Base-by-base conservation (phyloP, 192 early-diverging fungal genomes). In the Podila minutissima region DNA sequence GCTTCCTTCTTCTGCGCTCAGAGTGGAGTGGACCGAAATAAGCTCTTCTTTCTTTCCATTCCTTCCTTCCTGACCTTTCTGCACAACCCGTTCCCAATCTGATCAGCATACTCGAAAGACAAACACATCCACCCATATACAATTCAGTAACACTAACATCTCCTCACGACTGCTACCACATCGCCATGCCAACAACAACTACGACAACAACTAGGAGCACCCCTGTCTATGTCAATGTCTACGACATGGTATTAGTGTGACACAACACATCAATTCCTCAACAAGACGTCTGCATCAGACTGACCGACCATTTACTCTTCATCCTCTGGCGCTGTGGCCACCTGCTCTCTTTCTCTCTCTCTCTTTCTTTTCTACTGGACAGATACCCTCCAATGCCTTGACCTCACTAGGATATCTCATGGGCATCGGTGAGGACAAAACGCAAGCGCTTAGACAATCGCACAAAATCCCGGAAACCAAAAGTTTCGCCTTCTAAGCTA, bases 181-280 rank as follows among this genome's bases (percentile, higher is more conserved):
- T 49, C 53, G 38, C 17, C 46, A 78, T 78, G 75, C 69, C 76
- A 22, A 51, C 77, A 26, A 32, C 68, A 24, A 32, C 67, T 37
- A 72, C 76, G 68, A 46, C 76, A 72, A 46, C 59, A 32, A 20
- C 31, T 31, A 51, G 77, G 65, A 48, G 77, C 49, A 69, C 62
- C 22, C 77, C 77, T 19, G 84, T 85, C 37, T 85, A 85, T 64
- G 66, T 82, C 22, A 85, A 85, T 59, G 78, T 85, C 46, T 85
- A 85, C 53, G 84, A 85, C 74, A 85, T 85, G 84, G 84, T 85
- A 65, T 28, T 12, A 20, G 41, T 46, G 41, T 46, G 38, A 41
- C 22, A 31, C 58, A 59, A 31, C 57, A 9, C 13, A 59, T 7
- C 13, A 59, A 17, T 1, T 29, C 69, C 41, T 46, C 15, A 46